phyloP scores from a whole-genome alignment of 2,329 filamentous ascomycete genomes.

The Xylariomycetidae sp. region DNA sequence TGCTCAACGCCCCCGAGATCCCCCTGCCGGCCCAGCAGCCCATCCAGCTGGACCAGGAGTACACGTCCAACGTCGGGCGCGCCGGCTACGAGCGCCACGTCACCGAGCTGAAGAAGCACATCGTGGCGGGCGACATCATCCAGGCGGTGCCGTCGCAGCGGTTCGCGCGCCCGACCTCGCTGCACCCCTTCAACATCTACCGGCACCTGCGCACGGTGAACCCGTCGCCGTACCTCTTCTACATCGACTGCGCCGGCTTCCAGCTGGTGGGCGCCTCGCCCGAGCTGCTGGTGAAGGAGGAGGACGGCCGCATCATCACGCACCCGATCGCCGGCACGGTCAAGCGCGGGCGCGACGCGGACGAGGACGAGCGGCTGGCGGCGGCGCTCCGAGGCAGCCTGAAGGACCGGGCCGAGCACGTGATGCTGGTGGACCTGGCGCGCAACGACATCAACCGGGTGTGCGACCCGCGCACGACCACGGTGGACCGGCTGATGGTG shows the following conservation, averaged over 20 bases:
- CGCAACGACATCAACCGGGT: constrained; percentile 96
- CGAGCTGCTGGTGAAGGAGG: constrained; percentile 88
- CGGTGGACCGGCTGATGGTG: constrained; percentile 90
- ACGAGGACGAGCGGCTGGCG: constrained; percentile 77
- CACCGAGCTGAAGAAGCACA: constrained; percentile 79
- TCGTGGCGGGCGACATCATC: constrained; percentile 88
- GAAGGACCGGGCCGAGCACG: constrained; percentile 91
- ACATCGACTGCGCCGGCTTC: constrained; percentile 84
- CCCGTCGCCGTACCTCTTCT: constrained; percentile 95
- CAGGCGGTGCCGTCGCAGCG: constrained; percentile 95
- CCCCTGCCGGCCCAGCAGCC: constrained; percentile 71
- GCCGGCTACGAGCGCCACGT: constrained; percentile 90
- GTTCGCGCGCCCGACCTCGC: constrained; percentile 77
- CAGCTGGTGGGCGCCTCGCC: constrained; percentile 94
- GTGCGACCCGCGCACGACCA: constrained; percentile 81
- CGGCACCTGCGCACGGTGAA: constrained; percentile 94
- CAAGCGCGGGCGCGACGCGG: constrained; percentile 71
- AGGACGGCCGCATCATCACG: constrained; percentile 81
- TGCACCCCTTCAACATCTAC: constrained; percentile 98
- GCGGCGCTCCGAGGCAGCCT: constrained; percentile 70
- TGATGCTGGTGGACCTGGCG: constrained; percentile 95
- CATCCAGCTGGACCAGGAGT: constrained; percentile 68
- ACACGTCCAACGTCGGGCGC: constrained; percentile 86
- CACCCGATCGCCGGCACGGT: constrained; percentile 97
- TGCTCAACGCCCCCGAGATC: constrained; percentile 67